A percentile compares a stretch with the other conserved stretches of the same genome.
phyloP scores from a whole-genome alignment of 140 eudicot species.

The Senecio squalidus region DNA sequence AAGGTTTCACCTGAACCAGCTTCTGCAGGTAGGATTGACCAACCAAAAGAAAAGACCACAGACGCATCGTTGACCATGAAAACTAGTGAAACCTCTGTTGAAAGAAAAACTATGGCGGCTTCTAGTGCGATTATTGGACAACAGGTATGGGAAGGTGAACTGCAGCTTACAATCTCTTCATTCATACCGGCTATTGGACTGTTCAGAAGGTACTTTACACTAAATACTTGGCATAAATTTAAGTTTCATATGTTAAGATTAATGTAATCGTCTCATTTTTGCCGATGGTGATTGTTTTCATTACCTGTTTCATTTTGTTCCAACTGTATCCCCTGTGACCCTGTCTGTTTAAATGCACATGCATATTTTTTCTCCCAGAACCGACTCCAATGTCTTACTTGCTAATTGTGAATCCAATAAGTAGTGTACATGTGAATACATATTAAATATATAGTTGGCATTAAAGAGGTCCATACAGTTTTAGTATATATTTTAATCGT shows the following conservation, averaged over 20 bases:
- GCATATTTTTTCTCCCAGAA: not conserved
- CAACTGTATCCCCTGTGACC: too few species aligned
- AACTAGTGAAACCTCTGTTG: conserved; percentile 20
- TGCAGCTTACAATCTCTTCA: conserved; percentile 64
- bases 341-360: not conserved
- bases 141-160: conserved; percentile 71
- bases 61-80: conserved; percentile 23
- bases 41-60: conserved; percentile 14
- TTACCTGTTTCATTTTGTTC: too few species aligned
- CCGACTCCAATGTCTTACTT: not conserved
- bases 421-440: too few species aligned
- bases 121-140: conserved; percentile 33
- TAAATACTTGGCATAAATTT: not conserved
- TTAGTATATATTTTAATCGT: too few species aligned
- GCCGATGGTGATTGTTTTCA: too few species aligned
- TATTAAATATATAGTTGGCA: too few species aligned
- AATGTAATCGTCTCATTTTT: too few species aligned
- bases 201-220: conserved; percentile 55
- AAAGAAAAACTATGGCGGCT: conserved; percentile 22
- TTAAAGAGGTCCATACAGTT: too few species aligned
- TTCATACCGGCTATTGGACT: conserved; percentile 51
- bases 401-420: too few species aligned
- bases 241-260: not conserved
- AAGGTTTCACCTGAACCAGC: conserved; percentile 16
- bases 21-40: conserved; percentile 25